Evolutionary conservation across 2,329 filamentous ascomycete species (phyloP).

Genomic region (Fusarium nanum): DNA sequence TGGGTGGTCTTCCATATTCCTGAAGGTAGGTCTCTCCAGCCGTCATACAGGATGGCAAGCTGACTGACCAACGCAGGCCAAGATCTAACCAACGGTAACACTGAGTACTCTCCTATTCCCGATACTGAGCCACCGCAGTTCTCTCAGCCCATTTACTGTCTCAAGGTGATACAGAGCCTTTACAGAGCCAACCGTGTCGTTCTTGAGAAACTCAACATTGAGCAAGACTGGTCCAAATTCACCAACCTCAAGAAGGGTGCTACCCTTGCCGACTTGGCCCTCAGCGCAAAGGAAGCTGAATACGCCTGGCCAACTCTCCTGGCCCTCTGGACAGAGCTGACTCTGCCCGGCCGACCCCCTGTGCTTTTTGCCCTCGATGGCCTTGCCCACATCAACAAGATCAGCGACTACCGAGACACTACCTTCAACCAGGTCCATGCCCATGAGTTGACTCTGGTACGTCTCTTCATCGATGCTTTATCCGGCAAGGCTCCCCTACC

Average conservation of each 20-base stretch:
- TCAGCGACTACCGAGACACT: conserved; percentile 79
- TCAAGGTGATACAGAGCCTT: conserved; percentile 79
- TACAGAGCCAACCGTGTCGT: conserved; percentile 76
- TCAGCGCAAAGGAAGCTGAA: conserved; percentile 79
- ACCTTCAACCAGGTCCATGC: conserved; percentile 82
- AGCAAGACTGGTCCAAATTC: conserved; percentile 58
- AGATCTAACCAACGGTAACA: conserved; percentile 83
- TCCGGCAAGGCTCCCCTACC: conserved; percentile 66
- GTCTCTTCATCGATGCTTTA: conserved; percentile 79
- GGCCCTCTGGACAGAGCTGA: conserved; percentile 84
- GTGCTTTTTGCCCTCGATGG: conserved; percentile 84
- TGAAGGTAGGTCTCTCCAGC: conserved; percentile 71
- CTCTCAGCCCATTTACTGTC: conserved; percentile 81
- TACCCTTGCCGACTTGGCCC: conserved; percentile 75
- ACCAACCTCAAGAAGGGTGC: conserved; percentile 63
- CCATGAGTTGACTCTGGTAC: conserved; percentile 82
- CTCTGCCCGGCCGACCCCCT: conserved; percentile 61
- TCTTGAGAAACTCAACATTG: conserved; percentile 64
- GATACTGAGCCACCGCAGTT: conserved; percentile 71
- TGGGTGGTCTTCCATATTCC: conserved; percentile 93
- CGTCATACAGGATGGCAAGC: neutral
- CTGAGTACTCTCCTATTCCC: conserved; percentile 79
- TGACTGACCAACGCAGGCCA: conserved; percentile 62
- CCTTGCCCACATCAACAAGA: conserved; percentile 82
- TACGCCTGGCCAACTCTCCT: conserved; percentile 83